Percentiles rank a stretch among this genome's conserved stretches.
These are phyloP conservation scores for Vigna reflexopilosa DNA, from an alignment of 306 rosid genomes.

Conservation along the genomic window DNA sequence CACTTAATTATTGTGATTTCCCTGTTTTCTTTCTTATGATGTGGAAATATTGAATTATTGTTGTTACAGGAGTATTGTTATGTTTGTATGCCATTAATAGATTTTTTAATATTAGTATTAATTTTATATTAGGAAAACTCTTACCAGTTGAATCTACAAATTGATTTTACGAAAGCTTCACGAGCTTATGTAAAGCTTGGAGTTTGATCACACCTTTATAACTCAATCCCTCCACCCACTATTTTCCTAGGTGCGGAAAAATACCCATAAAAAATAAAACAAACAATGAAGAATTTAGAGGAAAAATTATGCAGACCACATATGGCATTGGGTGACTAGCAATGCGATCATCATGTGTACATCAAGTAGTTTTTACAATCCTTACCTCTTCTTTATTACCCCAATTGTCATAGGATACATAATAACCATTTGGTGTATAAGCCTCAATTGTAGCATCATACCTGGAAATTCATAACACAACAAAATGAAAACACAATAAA, in stretches of 20 bases:
- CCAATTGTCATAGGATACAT: slow-evolving; percentile 80
- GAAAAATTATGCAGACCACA: slow-evolving; percentile 4
- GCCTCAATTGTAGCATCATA: slow-evolving; percentile 85
- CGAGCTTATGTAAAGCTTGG: too few species aligned
- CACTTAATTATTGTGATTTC: too few species aligned
- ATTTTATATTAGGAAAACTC: too few species aligned
- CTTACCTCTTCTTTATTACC: slow-evolving; percentile 98
- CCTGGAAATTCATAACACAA: slow-evolving; percentile 64
- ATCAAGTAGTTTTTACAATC: slow-evolving; percentile 33
- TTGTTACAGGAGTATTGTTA: too few species aligned
- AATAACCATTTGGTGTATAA: slow-evolving; percentile 81
- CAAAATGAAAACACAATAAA: slow-evolving; percentile 48
- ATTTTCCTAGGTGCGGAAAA: background rate
- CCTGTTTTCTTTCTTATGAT: too few species aligned
- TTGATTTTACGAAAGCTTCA: too few species aligned
- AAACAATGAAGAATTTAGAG: slow-evolving; percentile 31
- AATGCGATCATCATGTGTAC: background rate
- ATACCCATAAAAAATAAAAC: slow-evolving; percentile 12
- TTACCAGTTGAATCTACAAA: too few species aligned
- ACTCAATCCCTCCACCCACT: background rate
- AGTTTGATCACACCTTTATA: background rate
- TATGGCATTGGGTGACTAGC: background rate
- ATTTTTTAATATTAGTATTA: too few species aligned
- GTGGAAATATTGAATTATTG: too few species aligned
- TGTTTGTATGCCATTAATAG: too few species aligned